Percentiles rank a stretch among this genome's conserved stretches.
These are phyloP conservation scores for Clarireedia homoeocarpa DNA, from an alignment of 2,329 filamentous ascomycete genomes.

Conservation along the genomic window DNA sequence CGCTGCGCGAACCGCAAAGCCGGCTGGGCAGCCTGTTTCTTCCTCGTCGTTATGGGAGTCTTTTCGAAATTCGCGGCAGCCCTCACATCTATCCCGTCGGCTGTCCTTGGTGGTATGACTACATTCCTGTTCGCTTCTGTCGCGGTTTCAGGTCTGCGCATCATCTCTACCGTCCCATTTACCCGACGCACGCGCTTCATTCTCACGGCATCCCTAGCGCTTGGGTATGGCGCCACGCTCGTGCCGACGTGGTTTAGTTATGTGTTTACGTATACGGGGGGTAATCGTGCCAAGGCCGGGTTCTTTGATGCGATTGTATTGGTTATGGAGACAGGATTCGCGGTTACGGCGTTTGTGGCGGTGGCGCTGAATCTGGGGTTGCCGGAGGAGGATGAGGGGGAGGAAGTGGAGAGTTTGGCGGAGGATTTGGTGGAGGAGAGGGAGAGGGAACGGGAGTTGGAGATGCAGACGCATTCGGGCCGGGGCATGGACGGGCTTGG, in stretches of 20 bases:
- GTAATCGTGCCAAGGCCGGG: constrained; percentile 59
- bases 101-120: constrained; percentile 64
- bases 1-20: constrained; percentile 75
- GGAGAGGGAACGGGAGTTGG: background rate
- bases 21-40: constrained; percentile 69
- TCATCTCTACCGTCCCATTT: constrained; percentile 63
- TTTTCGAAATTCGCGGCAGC: constrained; percentile 78
- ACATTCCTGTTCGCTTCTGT: constrained; percentile 76
- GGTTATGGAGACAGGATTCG: constrained; percentile 68
- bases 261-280: constrained; percentile 65
- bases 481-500: background rate
- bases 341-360: constrained; percentile 60
- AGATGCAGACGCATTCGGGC: background rate
- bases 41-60: constrained; percentile 72
- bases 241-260: constrained; percentile 59
- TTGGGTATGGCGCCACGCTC: constrained; percentile 65
- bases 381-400: constrained; percentile 68
- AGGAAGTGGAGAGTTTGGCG: constrained; percentile 27
- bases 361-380: constrained; percentile 58
- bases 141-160: constrained; percentile 68
- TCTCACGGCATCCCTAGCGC: constrained; percentile 62
- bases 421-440: constrained; percentile 18
- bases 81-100: constrained; percentile 64
- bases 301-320: constrained; percentile 69
- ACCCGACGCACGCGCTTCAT: constrained; percentile 78